phyloP scores from a whole-genome alignment of 768 basidiomycete genomes.

The Collybia sp. region DNA sequence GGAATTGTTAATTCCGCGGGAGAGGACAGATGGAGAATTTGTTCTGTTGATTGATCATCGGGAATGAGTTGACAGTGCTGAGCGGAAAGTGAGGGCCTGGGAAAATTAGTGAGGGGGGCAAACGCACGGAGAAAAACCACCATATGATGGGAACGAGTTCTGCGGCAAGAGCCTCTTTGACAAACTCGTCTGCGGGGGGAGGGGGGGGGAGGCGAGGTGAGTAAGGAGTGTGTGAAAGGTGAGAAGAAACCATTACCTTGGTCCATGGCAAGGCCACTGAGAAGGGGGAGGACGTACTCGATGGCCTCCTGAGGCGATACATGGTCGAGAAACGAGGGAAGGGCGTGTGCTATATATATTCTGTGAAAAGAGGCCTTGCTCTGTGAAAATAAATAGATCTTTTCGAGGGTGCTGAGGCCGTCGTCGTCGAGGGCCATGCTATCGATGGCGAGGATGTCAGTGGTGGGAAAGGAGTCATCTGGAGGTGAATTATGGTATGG shows the following conservation, averaged over 20 bases:
- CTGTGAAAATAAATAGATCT: slow-evolving; percentile 85
- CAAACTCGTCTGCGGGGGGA: slow-evolving; percentile 61
- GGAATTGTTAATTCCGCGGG: slow-evolving; percentile 48
- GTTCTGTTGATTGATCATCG: slow-evolving; percentile 33
- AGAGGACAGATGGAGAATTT: slow-evolving; percentile 26
- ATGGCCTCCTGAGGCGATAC: slow-evolving; percentile 86
- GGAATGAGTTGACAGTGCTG: slow-evolving; percentile 68
- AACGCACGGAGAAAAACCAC: slow-evolving; percentile 80
- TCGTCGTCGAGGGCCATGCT: slow-evolving; percentile 62
- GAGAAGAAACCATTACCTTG: slow-evolving; percentile 46
- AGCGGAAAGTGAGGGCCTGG: slow-evolving; percentile 6
- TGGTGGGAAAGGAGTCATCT: slow-evolving; percentile 31
- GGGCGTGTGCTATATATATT: slow-evolving; percentile 79
- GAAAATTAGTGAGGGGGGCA: slow-evolving; percentile 4
- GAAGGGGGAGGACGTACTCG: slow-evolving; percentile 90
- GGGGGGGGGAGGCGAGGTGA: slow-evolving; percentile 4
- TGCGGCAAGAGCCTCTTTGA: slow-evolving; percentile 82
- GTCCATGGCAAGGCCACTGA: slow-evolving; percentile 80
- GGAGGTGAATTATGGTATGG: slow-evolving; percentile 7
- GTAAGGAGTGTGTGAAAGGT: slow-evolving; percentile 5
- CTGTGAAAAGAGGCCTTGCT: slow-evolving; percentile 62
- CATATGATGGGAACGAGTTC: slow-evolving; percentile 81
- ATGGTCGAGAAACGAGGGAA: slow-evolving; percentile 71
- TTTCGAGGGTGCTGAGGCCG: slow-evolving; percentile 78
- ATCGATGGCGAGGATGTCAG: slow-evolving; percentile 31